Evolutionary conservation across 306 rosid species (phyloP), one percentile per base, ranked within the genome.

Genomic region (Prosopis cineraria): DNA sequence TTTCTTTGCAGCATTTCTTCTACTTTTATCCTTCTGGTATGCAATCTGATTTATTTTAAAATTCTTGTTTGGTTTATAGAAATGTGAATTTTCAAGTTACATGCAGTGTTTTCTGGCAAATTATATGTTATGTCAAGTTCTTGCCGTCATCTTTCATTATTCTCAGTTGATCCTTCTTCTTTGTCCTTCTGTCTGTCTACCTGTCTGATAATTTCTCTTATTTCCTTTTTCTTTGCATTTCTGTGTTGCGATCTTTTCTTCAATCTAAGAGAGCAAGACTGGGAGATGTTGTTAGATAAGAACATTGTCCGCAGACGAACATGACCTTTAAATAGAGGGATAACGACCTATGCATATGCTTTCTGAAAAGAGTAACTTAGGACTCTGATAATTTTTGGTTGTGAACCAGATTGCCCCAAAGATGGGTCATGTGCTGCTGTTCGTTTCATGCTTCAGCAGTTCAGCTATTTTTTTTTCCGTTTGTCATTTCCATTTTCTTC

Each of bases 11-110:
- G 95, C 92, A 68, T 95, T 95, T 91, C 98, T 95, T 88, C 97
- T 95, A 70, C 97, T 95, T 81, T 82, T 95, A 59, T 95, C 99
- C 40, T 95, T 93, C 93, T 95, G 99, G 99, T 93, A 89, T 80
- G 96, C 82, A 50, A 66, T 81, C 81, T 69, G 40, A 68, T 58
- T 80, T 81, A n/a, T n/a, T 76, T 22, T 80, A 27, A 31, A 68
- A 63, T 8, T 81, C 56, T 66, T 73, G 70, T 70, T 69, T 81
- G 19, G 8, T 50, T 47, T 12, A 10, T 59, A n/a, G 8, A 12
- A 50, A 70, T 43, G 30, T 71, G 55, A 65, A 63, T 58, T 68
- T 36, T 33, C n/a, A 48, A 60, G 17, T 62, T 8, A 70, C 63
- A 29, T 47, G 70, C 56, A 13, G 31, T 73, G 47, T 68, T 82